Conservation (phyloP, 805 yeast species). For the Saturnispora hagleri region DNA sequence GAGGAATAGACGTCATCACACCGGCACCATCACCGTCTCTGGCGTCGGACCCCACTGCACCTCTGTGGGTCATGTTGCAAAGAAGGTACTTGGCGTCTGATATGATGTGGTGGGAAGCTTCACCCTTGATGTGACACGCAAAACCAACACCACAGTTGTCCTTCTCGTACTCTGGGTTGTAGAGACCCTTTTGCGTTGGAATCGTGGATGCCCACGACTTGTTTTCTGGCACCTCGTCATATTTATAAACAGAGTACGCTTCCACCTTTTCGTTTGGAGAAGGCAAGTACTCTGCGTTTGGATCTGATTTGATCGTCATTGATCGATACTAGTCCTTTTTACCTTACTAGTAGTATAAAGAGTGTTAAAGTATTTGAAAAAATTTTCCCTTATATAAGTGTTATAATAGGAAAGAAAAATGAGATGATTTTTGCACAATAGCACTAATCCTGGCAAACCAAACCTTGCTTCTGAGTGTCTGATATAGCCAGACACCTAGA, state of each 20-base stretch:
- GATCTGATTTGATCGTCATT: constrained; percentile 25
- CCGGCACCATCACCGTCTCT: constrained; percentile 99
- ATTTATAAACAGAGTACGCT: constrained; percentile 41
- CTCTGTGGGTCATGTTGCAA: constrained; percentile 98
- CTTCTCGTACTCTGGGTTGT: constrained; percentile 87
- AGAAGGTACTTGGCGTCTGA: constrained; percentile 80
- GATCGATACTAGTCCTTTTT: background rate
- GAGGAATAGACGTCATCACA: constrained; percentile 86
- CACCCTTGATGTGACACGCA: constrained; percentile 88
- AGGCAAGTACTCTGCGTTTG: constrained; percentile 20
- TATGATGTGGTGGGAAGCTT: constrained; percentile 80
- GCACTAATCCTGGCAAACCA: background rate
- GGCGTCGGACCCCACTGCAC: constrained; percentile 94
- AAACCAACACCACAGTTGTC: constrained; percentile 98
- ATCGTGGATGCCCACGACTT: constrained; percentile 87
- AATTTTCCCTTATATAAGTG: background rate
- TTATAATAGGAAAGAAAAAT: background rate
- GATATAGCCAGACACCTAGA: background rate
- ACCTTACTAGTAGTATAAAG: background rate
- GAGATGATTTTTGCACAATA: background rate
- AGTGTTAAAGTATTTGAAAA: background rate
- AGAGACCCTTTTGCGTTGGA: constrained; percentile 81
- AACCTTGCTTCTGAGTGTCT: background rate
- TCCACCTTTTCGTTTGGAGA: constrained; percentile 16
- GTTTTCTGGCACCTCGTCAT: constrained; percentile 71